These are phyloP conservation scores for Rhodofomes roseus DNA, from an alignment of 1,284 basidiomycete genomes.

Conservation along the genomic window DNA sequence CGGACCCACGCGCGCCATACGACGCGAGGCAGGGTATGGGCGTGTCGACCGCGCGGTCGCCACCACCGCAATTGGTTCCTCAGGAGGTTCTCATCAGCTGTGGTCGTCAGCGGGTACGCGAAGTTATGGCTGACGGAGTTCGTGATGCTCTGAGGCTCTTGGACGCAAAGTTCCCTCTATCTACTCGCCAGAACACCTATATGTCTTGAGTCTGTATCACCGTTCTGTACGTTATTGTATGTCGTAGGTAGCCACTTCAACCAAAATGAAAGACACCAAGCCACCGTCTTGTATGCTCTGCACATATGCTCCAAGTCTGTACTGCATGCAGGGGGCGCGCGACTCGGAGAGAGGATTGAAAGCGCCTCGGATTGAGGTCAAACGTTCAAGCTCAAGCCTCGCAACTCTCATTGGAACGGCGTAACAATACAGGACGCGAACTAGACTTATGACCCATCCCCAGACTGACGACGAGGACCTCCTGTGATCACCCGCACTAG, in stretches of 20 bases:
- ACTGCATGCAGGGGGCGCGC: too few relatives aligned
- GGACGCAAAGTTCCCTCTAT: constrained; percentile 58
- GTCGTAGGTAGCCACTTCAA: background rate
- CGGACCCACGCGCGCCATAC: constrained; percentile 52
- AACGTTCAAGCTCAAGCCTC: background rate
- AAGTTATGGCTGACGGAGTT: constrained; percentile 77
- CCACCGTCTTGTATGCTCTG: background rate
- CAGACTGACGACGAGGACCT: background rate
- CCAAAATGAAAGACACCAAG: background rate
- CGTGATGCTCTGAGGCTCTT: constrained; percentile 75
- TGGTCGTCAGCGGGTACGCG: constrained; percentile 53
- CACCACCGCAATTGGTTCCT: constrained; percentile 50
- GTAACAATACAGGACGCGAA: constrained; percentile 8
- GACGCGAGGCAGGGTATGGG: constrained; percentile 41
- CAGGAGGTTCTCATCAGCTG: constrained; percentile 59
- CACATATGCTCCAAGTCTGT: too few relatives aligned
- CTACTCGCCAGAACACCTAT: constrained; percentile 7
- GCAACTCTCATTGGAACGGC: background rate
- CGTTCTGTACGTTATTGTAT: background rate
- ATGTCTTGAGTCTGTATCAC: background rate
- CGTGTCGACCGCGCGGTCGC: constrained; percentile 36
- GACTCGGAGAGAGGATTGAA: too few relatives aligned
- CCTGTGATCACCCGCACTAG: constrained; percentile 14
- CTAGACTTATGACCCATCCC: background rate
- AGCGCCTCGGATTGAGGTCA: too few relatives aligned